Evolutionary conservation across 768 basidiomycete genomes (phyloP).

Genomic region (Pholiota conissans): DNA sequence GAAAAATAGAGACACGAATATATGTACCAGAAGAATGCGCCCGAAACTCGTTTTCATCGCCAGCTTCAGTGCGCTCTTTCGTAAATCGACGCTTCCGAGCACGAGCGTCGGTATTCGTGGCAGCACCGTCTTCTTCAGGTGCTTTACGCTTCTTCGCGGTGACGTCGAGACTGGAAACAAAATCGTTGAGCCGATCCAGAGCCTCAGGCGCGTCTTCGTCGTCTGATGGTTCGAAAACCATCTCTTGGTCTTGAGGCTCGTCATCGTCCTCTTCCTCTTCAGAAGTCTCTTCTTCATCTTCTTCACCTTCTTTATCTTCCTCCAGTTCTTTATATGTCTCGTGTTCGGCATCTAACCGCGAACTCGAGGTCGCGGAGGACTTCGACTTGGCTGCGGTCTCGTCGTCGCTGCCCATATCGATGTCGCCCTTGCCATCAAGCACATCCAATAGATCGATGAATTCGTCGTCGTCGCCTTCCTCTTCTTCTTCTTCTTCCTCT

Average conservation of each 20-base stretch:
- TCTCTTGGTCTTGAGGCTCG: slow-evolving; percentile 43
- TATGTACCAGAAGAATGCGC: slow-evolving; percentile 49
- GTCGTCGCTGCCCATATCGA: slow-evolving; percentile 39
- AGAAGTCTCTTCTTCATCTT: slow-evolving; percentile 30
- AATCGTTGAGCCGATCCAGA: slow-evolving; percentile 67
- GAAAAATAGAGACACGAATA: not conserved
- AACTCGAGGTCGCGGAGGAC: slow-evolving; percentile 3
- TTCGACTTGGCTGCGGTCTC: slow-evolving; percentile 20
- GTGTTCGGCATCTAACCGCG: not conserved
- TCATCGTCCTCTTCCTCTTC: slow-evolving; percentile 37
- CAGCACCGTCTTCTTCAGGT: slow-evolving; percentile 32
- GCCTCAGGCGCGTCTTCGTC: slow-evolving; percentile 57
- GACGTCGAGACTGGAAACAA: slow-evolving; percentile 68
- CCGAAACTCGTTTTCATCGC: slow-evolving; percentile 80
- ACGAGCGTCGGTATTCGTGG: slow-evolving; percentile 24
- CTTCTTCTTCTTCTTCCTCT: slow-evolving; percentile 49
- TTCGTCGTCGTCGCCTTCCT: slow-evolving; percentile 50
- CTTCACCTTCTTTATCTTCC: slow-evolving; percentile 38
- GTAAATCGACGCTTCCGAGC: slow-evolving; percentile 60
- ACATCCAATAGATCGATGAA: slow-evolving; percentile 68
- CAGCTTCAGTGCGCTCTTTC: slow-evolving; percentile 74
- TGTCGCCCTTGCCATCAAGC: slow-evolving; percentile 60
- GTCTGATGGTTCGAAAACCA: slow-evolving; percentile 47
- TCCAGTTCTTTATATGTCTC: slow-evolving; percentile 15
- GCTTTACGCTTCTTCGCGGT: slow-evolving; percentile 71